Base-by-base conservation (phyloP, 805 yeast species). In the Metschnikowia similis region DNA sequence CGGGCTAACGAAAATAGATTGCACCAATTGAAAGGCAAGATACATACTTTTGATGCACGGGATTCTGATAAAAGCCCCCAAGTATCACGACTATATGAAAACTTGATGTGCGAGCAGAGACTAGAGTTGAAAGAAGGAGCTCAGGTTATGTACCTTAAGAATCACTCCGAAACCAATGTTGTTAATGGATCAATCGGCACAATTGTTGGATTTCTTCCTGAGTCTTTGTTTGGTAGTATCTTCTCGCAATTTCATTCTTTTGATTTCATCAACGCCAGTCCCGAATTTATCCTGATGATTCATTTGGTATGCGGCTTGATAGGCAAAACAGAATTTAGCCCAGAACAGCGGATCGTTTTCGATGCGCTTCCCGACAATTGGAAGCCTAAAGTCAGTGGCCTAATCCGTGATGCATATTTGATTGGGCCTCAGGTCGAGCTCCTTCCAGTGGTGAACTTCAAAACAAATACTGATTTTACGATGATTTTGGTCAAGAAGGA, bases 71-170 rank as follows among this genome's bases (percentile, higher is more conserved):
- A 54, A 10, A 56, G 69, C 26, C 80, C 80, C 40, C 64, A 64
- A 4, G 75, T 67, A 2, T 50, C 63, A 16, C 64, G 69, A 32
- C 60, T 71, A 50, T 66, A 84, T 45, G 84, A 85, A 17, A 76
- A 78, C 41, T 72, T 89, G 36, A 84, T 91, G 86, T 95, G 94
- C 41, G 87, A 85, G 28, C 75, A 77, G 50, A 62, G 58, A 6
- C 61, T 94, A 13, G 75, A 71, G 2, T 67, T 87, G 58, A 87
- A 86, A 59, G 76, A 76, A 48, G 85, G 85, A 41, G 89, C 92
- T 0, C 94, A 87, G 66, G 95, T 87, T 0, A 87, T 87, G 92
- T 81, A 87, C 75, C 75, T 87, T 42, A 87, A 87, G 61, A 87
- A 87, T 60, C 75, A 83, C 49, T 47, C 50, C 5, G 92, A 85